Percentiles rank a stretch among this genome's conserved stretches.
Evolutionary conservation across 768 basidiomycete genomes (phyloP).

Genomic region (Lenzites betulinus): DNA sequence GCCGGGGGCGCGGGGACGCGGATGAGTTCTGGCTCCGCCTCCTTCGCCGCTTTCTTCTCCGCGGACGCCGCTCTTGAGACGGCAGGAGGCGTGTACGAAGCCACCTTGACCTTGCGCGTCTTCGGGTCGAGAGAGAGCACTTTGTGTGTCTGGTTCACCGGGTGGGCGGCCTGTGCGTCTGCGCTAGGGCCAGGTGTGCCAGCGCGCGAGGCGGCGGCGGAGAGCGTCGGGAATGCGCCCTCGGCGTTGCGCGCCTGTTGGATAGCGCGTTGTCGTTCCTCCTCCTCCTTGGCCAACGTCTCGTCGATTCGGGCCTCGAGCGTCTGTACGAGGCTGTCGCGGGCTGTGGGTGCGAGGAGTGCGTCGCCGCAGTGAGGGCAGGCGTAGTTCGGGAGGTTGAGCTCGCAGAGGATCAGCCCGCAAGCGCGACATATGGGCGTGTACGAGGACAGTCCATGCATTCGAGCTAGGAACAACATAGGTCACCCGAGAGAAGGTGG

Average conservation of each 20-base stretch:
- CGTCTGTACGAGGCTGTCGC: slow-evolving; percentile 40
- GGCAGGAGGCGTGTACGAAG: slow-evolving; percentile 46
- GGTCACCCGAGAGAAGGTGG: neutral
- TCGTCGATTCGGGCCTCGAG: slow-evolving; percentile 47
- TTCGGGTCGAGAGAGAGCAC: slow-evolving; percentile 60
- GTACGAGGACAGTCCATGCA: slow-evolving; percentile 59
- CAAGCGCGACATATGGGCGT: slow-evolving; percentile 57
- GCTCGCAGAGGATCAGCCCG: slow-evolving; percentile 61
- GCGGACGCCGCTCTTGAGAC: slow-evolving; percentile 40
- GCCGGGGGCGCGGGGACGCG: slow-evolving; percentile 43
- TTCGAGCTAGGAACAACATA: slow-evolving; percentile 45
- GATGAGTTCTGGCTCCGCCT: slow-evolving; percentile 37
- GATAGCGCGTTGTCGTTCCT: slow-evolving; percentile 45
- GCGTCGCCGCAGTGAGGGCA: slow-evolving; percentile 53
- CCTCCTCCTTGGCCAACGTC: slow-evolving; percentile 49
- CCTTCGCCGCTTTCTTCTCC: slow-evolving; percentile 25
- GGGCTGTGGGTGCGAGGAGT: slow-evolving; percentile 39
- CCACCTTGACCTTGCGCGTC: slow-evolving; percentile 52
- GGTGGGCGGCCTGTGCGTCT: slow-evolving; percentile 22
- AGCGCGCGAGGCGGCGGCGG: slow-evolving; percentile 22
- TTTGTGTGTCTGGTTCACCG: slow-evolving; percentile 49
- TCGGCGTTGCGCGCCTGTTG: slow-evolving; percentile 51
- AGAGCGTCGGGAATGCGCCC: slow-evolving; percentile 65
- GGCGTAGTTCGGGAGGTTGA: slow-evolving; percentile 54
- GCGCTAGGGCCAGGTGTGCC: slow-evolving; percentile 10